These are phyloP conservation scores for Macrophomina phaseolina DNA, from an alignment of 2,329 filamentous ascomycete species.

Conservation along the genomic window DNA sequence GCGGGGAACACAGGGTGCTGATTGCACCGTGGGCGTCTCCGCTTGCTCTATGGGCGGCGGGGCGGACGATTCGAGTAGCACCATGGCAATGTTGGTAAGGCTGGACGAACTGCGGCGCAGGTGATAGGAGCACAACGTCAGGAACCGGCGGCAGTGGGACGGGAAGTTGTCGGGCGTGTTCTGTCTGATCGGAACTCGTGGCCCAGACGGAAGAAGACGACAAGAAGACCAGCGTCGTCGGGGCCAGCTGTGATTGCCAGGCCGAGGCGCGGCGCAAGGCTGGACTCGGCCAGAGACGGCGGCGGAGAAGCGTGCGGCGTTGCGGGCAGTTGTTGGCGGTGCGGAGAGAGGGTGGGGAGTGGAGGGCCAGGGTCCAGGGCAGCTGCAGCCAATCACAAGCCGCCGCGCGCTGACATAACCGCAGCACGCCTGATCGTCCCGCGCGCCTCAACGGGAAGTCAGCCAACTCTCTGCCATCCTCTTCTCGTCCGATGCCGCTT, in stretches of 20 bases:
- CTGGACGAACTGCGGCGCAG: not conserved
- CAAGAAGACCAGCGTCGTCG: not conserved
- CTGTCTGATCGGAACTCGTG: slow-evolving; percentile 2
- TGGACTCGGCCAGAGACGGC: too few species aligned
- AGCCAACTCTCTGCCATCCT: slow-evolving; percentile 7
- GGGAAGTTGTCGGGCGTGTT: not conserved
- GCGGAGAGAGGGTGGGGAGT: not conserved
- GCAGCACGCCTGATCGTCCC: slow-evolving; percentile 16
- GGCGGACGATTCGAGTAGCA: slow-evolving; percentile 6
- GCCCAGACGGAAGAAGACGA: slow-evolving; percentile 14
- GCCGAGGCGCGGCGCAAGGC: too few species aligned
- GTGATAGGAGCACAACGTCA: slow-evolving; percentile 11
- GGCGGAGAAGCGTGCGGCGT: not conserved
- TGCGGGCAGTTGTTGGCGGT: not conserved
- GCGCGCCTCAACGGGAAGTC: slow-evolving; percentile 1
- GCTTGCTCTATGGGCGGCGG: not conserved
- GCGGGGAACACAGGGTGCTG: slow-evolving; percentile 14
- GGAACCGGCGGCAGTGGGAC: slow-evolving; percentile 11
- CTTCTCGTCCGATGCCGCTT: slow-evolving; percentile 18
- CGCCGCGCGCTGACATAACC: slow-evolving; percentile 10
- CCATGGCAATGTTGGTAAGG: slow-evolving; percentile 15
- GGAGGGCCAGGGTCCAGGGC: not conserved
- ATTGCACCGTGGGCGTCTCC: slow-evolving; percentile 1
- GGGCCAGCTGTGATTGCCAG: not conserved
- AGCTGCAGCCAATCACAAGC: not conserved